These are phyloP conservation scores for Wickerhamomyces sp. DNA, from an alignment of 1,139 yeast genomes.

Conservation along the genomic window DNA sequence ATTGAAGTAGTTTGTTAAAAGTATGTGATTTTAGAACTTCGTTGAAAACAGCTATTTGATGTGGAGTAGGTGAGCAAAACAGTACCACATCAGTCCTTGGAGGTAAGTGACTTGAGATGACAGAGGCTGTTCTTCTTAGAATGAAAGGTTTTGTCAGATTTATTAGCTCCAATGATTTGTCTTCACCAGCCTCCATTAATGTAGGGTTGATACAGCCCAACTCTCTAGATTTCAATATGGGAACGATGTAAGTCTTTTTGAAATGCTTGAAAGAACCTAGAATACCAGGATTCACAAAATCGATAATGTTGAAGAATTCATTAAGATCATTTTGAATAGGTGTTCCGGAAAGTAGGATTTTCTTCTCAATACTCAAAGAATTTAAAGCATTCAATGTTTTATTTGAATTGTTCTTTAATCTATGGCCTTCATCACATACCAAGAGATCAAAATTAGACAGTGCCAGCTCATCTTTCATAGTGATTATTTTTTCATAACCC, in stretches of 20 bases:
- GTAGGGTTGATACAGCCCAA: slow-evolving; percentile 55
- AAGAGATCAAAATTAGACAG: slow-evolving; percentile 60
- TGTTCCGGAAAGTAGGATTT: slow-evolving; percentile 79
- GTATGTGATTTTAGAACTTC: slow-evolving; percentile 42
- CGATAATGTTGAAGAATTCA: slow-evolving; percentile 78
- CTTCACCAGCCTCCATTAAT: slow-evolving; percentile 53
- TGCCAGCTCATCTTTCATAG: slow-evolving; percentile 50
- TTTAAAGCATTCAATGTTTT: slow-evolving; percentile 65
- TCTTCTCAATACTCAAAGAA: slow-evolving; percentile 48
- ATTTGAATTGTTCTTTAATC: slow-evolving; percentile 66
- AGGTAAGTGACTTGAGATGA: slow-evolving; percentile 65
- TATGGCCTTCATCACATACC: slow-evolving; percentile 94
- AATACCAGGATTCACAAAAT: slow-evolving; percentile 81
- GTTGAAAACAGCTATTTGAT: slow-evolving; percentile 55
- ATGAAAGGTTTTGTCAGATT: slow-evolving; percentile 61
- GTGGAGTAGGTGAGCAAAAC: slow-evolving; percentile 68
- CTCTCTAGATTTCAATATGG: slow-evolving; percentile 73
- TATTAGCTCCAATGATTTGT: slow-evolving; percentile 57
- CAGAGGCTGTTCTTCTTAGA: slow-evolving; percentile 68
- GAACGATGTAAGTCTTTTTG: slow-evolving; percentile 62
- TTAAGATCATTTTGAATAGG: slow-evolving; percentile 90
- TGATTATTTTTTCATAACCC: slow-evolving; percentile 79
- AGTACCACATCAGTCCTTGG: slow-evolving; percentile 74
- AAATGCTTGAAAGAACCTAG: slow-evolving; percentile 63
- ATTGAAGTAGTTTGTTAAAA: slow-evolving; percentile 30